These are phyloP conservation scores for Puya raimondii DNA, from an alignment of 176 grass and related monocot genomes.

Conservation along the genomic window DNA sequence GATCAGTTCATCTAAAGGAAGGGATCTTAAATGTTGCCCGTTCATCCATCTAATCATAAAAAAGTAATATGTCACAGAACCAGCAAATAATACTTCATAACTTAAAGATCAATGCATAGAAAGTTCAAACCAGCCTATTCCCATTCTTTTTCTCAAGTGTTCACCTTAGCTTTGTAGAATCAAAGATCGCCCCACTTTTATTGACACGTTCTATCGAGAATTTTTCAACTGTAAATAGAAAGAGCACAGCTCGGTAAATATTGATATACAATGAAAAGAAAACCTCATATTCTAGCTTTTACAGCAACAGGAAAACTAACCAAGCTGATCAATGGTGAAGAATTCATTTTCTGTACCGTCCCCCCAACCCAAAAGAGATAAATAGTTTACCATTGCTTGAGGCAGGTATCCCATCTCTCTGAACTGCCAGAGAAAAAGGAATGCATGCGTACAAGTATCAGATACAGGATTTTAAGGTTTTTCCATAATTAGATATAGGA, in stretches of 20 bases:
- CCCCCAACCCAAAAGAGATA: slow-evolving; percentile 88
- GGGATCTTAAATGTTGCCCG: slow-evolving; percentile 72
- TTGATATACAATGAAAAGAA: slow-evolving; percentile 11
- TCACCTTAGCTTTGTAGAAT: slow-evolving; percentile 79
- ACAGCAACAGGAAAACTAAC: slow-evolving; percentile 28
- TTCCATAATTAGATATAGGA: too few relatives aligned
- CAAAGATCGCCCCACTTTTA: slow-evolving; percentile 97
- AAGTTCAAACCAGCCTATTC: neutral
- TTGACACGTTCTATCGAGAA: slow-evolving; percentile 93
- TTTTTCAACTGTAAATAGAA: slow-evolving; percentile 52
- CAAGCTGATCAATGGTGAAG: slow-evolving; percentile 74
- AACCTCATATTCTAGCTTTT: neutral
- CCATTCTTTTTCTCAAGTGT: neutral
- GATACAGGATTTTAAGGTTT: too few relatives aligned
- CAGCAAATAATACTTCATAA: neutral
- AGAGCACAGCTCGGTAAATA: neutral
- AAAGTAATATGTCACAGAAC: neutral
- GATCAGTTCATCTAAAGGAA: slow-evolving; percentile 59
- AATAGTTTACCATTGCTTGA: slow-evolving; percentile 94
- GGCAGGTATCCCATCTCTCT: slow-evolving; percentile 99
- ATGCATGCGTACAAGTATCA: neutral
- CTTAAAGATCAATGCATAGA: neutral
- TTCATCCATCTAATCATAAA: slow-evolving; percentile 82
- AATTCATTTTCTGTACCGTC: slow-evolving; percentile 99
- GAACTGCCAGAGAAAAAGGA: slow-evolving; percentile 48